Evolutionary conservation across 2,329 filamentous ascomycete genomes (phyloP).

Genomic region (Fusarium foetens): DNA sequence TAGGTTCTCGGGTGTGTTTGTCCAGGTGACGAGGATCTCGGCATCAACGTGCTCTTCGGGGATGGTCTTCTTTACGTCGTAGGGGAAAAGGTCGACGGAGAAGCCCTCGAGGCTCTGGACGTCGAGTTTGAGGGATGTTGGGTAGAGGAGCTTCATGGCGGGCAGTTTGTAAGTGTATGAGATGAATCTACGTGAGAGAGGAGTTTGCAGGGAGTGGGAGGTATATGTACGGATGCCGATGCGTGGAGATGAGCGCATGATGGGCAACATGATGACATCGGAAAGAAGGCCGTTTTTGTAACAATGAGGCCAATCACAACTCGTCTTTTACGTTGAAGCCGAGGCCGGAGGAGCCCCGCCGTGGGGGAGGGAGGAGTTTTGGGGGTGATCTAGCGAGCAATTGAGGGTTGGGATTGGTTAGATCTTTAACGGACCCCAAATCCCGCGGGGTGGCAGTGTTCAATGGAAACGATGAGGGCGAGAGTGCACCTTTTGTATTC

Average conservation of each 20-base stretch:
- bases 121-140: slow-evolving; percentile 70
- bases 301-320: neutral
- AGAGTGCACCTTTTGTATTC: neutral
- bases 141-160: slow-evolving; percentile 73
- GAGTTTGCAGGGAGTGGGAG: neutral
- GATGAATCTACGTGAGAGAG: neutral
- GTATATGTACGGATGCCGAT: slow-evolving; percentile 34
- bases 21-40: slow-evolving; percentile 70
- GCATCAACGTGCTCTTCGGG: slow-evolving; percentile 69
- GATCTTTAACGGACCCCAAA: slow-evolving; percentile 14
- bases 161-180: neutral
- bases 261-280: slow-evolving; percentile 22
- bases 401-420: neutral
- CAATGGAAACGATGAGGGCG: neutral
- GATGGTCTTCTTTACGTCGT: slow-evolving; percentile 66
- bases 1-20: slow-evolving; percentile 68
- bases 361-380: slow-evolving; percentile 29
- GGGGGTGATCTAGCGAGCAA: slow-evolving; percentile 2
- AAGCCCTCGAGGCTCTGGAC: slow-evolving; percentile 66
- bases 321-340: neutral
- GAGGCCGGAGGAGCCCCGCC: slow-evolving; percentile 31
- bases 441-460: slow-evolving; percentile 21
- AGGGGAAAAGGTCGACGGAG: slow-evolving; percentile 65
- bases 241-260: slow-evolving; percentile 31
- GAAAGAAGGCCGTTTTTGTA: slow-evolving; percentile 35